Conservation (phyloP, 2,329 filamentous ascomycete genomes). For the Colletotrichum sp. region DNA sequence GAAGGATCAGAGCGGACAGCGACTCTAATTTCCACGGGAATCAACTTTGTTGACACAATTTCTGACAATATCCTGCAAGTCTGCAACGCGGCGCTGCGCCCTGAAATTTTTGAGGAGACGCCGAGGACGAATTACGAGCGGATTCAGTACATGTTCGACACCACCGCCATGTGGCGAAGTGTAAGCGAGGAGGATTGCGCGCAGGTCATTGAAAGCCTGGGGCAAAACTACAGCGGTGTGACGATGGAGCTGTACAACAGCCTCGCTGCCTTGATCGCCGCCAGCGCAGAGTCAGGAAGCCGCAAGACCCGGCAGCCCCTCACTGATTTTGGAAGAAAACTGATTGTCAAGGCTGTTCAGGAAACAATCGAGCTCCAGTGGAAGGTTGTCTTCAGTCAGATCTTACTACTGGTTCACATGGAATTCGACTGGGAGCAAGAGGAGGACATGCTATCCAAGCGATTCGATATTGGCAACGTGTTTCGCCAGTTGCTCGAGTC, state of each 20-base stretch:
- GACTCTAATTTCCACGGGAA: constrained; percentile 71
- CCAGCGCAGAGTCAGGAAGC: constrained; percentile 47
- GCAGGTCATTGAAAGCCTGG: constrained; percentile 71
- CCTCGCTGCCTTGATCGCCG: constrained; percentile 51
- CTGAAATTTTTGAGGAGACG: constrained; percentile 77
- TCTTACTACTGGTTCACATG: constrained; percentile 86
- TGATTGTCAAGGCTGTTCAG: constrained; percentile 78
- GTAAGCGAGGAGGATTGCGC: constrained; percentile 83
- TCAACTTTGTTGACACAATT: constrained; percentile 73
- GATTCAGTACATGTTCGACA: constrained; percentile 80
- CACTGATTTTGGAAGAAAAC: constrained; percentile 77
- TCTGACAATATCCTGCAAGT: constrained; percentile 72
- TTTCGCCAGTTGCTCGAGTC: constrained; percentile 74
- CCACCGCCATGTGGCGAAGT: constrained; percentile 77
- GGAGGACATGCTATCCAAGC: constrained; percentile 66
- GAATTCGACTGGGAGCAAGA: constrained; percentile 80
- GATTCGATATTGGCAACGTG: constrained; percentile 71
- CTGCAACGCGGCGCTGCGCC: constrained; percentile 70
- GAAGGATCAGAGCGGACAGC: constrained; percentile 60
- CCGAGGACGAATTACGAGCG: constrained; percentile 74
- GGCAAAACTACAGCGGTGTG: constrained; percentile 67
- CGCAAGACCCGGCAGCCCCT: constrained; percentile 58
- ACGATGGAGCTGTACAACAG: constrained; percentile 59
- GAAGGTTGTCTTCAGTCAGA: constrained; percentile 79
- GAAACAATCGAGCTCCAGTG: constrained; percentile 78